These are phyloP conservation scores for Cryomyces antarcticus DNA, from an alignment of 495 filamentous ascomycete species.

Conservation along the genomic window DNA sequence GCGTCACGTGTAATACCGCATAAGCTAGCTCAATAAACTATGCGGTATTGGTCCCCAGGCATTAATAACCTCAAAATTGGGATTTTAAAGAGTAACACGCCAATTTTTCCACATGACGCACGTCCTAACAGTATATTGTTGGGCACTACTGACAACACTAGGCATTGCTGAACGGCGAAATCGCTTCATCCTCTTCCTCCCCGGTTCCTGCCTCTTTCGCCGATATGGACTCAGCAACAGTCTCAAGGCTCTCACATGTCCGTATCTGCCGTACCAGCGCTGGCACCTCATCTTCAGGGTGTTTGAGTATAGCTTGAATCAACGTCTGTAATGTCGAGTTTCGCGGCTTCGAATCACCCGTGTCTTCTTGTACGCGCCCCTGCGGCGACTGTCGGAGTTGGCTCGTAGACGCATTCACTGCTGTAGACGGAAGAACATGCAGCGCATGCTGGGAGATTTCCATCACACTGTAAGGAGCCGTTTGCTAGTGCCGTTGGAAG, in stretches of 20 bases:
- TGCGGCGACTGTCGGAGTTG: conserved; percentile 83
- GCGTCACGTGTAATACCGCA: no score
- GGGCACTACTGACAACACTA: no score
- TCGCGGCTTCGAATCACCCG: conserved; percentile 69
- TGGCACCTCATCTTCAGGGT: conserved; percentile 61
- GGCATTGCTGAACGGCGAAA: no score
- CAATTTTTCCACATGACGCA: no score
- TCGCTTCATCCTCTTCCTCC: conserved; percentile 15
- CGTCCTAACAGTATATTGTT: no score
- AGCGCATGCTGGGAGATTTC: conserved; percentile 76
- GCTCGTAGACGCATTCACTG: conserved; percentile 89
- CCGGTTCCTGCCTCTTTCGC: conserved; percentile 28
- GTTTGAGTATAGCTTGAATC: conserved; percentile 82
- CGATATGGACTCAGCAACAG: conserved; percentile 64
- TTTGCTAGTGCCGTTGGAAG: no score
- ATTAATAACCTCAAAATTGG: no score
- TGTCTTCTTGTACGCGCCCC: conserved; percentile 94
- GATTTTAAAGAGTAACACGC: no score
- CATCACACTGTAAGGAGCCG: no score
- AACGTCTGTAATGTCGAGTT: conserved; percentile 81
- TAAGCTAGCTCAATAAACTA: no score
- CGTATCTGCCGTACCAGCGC: conserved; percentile 72
- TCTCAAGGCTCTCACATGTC: conserved; percentile 77
- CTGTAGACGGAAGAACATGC: conserved; percentile 91
- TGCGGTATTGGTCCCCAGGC: no score